phyloP scores from a whole-genome alignment of 805 yeast species.

The Hyphopichia homilentoma region DNA sequence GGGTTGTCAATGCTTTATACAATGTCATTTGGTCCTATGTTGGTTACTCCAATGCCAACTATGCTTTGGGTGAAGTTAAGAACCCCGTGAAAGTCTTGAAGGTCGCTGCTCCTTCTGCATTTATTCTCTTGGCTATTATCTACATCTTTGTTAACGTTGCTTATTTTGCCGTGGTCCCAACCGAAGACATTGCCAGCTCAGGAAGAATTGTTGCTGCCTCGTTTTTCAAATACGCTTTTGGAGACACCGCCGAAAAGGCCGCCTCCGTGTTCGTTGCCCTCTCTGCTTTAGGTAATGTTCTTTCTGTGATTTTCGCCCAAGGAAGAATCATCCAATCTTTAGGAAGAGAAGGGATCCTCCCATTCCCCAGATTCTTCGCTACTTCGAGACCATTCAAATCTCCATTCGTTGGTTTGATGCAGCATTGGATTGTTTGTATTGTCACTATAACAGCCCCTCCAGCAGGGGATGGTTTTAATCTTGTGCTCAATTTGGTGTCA shows the following conservation, averaged over 20 bases:
- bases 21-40: slow-evolving; percentile 83
- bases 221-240: slow-evolving; percentile 71
- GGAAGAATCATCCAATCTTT: slow-evolving; percentile 77
- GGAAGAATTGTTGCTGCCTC: slow-evolving; percentile 73
- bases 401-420: slow-evolving; percentile 68
- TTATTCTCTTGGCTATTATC: slow-evolving; percentile 55
- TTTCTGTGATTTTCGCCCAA: slow-evolving; percentile 77
- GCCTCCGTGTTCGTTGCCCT: slow-evolving; percentile 77
- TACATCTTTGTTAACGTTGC: slow-evolving; percentile 78
- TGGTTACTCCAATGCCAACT: slow-evolving; percentile 81
- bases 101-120: slow-evolving; percentile 72
- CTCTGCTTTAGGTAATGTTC: slow-evolving; percentile 76
- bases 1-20: slow-evolving; percentile 71
- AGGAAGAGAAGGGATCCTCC: slow-evolving; percentile 79
- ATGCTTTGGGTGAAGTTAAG: slow-evolving; percentile 75
- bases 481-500: slow-evolving; percentile 72
- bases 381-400: slow-evolving; percentile 68
- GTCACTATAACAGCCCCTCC: slow-evolving; percentile 77
- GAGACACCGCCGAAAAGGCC: slow-evolving; percentile 64
- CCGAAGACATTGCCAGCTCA: slow-evolving; percentile 53
- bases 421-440: slow-evolving; percentile 74
- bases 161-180: slow-evolving; percentile 78
- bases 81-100: slow-evolving; percentile 68
- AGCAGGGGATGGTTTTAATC: slow-evolving; percentile 84
- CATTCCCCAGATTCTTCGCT: slow-evolving; percentile 70